Percentiles rank a stretch among this genome's conserved stretches.
Conservation (phyloP, 2,329 filamentous ascomycete species). For the Neoarthrinium moseri region DNA sequence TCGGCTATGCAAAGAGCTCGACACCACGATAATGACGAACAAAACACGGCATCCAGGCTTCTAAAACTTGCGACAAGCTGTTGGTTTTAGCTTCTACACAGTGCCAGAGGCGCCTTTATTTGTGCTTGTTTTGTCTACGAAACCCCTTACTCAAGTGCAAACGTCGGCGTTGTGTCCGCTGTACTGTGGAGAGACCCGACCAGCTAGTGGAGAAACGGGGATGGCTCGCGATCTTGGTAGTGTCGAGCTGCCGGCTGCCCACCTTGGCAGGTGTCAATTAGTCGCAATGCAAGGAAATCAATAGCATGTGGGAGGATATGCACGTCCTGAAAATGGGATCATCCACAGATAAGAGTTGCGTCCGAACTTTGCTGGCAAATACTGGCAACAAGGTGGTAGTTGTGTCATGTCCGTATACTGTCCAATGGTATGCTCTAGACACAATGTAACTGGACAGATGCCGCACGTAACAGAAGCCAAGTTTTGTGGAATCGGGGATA, state of each 20-base stretch:
- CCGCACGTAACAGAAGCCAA: background rate
- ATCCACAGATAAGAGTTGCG: constrained; percentile 7
- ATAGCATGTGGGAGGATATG: background rate
- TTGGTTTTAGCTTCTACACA: too few species aligned
- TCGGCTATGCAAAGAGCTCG: constrained; percentile 4
- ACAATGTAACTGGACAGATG: background rate
- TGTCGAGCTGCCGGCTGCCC: constrained; percentile 8
- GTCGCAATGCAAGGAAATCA: background rate
- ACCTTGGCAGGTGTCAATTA: constrained; percentile 10
- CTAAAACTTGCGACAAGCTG: too few species aligned
- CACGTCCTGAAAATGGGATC: background rate
- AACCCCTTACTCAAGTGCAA: too few species aligned
- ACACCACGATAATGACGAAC: too few species aligned
- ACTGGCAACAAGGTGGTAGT: background rate
- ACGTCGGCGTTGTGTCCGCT: constrained; percentile 2
- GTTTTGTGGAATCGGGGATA: constrained; percentile 1
- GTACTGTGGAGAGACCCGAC: background rate
- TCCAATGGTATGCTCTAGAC: constrained; percentile 8
- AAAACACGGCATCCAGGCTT: too few species aligned
- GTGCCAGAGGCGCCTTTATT: too few species aligned
- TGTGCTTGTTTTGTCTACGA: too few species aligned
- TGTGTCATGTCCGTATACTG: constrained; percentile 6
- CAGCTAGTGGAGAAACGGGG: background rate
- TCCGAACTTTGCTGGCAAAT: constrained; percentile 1
- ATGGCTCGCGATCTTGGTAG: constrained; percentile 7